These are phyloP conservation scores for Phytophthora syringae DNA, from an alignment of 352 stramenopile species.

Conservation along the genomic window DNA sequence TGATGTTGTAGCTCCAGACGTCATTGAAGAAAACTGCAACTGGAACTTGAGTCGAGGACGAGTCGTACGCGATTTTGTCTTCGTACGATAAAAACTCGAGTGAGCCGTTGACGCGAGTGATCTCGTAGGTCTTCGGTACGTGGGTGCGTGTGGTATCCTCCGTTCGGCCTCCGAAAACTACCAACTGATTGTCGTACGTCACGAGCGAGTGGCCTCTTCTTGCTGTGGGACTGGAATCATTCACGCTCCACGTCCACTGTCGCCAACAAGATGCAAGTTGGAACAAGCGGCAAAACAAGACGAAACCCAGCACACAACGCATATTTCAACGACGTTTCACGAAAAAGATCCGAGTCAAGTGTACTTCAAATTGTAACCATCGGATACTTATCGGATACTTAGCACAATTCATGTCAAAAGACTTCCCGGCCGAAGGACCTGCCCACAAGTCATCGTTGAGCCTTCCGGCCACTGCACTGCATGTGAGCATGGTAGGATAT, in stretches of 20 bases:
- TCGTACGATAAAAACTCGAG: slow-evolving; percentile 92
- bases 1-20: slow-evolving; percentile 96
- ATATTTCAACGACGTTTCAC: slow-evolving; percentile 34
- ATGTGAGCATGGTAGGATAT: no score
- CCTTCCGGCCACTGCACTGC: background rate
- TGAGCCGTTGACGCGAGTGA: slow-evolving; percentile 74
- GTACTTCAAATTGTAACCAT: no score
- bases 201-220: slow-evolving; percentile 89
- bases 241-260: slow-evolving; percentile 81
- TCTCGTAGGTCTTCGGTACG: slow-evolving; percentile 93
- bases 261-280: slow-evolving; percentile 60
- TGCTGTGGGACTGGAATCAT: slow-evolving; percentile 62
- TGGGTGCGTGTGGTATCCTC: slow-evolving; percentile 90
- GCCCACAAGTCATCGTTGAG: no score
- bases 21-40: slow-evolving; percentile 96
- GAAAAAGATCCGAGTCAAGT: slow-evolving; percentile 20
- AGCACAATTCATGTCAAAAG: no score
- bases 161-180: slow-evolving; percentile 94
- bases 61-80: slow-evolving; percentile 70
- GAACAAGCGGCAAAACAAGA: slow-evolving; percentile 16
- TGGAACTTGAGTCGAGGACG: slow-evolving; percentile 55
- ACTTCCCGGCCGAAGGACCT: no score
- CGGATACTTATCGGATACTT: no score
- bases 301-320: slow-evolving; percentile 11
- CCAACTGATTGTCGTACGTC: slow-evolving; percentile 78